Evolutionary conservation across 495 filamentous ascomycete genomes (phyloP), one percentile per base, ranked within the genome.

Genomic region (Alectoria sarmentosa): DNA sequence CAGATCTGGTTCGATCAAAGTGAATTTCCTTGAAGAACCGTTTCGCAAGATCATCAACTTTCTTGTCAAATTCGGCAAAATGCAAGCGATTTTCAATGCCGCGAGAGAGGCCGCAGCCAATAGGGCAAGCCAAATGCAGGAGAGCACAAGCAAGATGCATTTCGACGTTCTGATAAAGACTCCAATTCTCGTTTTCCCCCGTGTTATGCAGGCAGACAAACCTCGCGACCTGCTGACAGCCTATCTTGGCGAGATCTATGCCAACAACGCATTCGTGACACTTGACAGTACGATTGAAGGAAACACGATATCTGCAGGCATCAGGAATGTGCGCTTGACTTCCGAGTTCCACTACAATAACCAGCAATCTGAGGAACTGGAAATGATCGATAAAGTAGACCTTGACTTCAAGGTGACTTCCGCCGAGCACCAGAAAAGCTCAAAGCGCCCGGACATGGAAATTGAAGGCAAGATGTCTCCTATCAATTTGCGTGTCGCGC

Each of bases 1-100:
- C 19, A 84, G 92, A 32, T 91, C 94, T 37, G 94, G 92, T 8
- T 98, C 94, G 0, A 87, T 98, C 73, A 96, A 94, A 74, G 80
- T 98, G 73, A 97, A 96, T 72, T 98, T 98, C 72, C 74, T 97
- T 11, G 91, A 96, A 68, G 94, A 98, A 72, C 94, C 94, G 7
- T 98, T 96, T 78, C 88, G 95, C 49, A 98, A 98, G 76, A 98
- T 98, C 65, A 90, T 98, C 76, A 90, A 96, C 71, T 98, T 98
- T 75, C 79, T 92, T 37, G 90, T 98, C 70, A 98, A 98, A 69
- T 98, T 98, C 71, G 94, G 94, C 64, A 96, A 96, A 76, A 98
- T 98, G 94, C 94, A 98, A 75, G 92, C 94, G 30, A 92, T 98
- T 57, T 98, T 96, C 81, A 98, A 98, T 73, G 93, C 94, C 26